Evolutionary conservation across 495 filamentous ascomycete species (phyloP).

Genomic region (Podospora bellae-mahoneyi): DNA sequence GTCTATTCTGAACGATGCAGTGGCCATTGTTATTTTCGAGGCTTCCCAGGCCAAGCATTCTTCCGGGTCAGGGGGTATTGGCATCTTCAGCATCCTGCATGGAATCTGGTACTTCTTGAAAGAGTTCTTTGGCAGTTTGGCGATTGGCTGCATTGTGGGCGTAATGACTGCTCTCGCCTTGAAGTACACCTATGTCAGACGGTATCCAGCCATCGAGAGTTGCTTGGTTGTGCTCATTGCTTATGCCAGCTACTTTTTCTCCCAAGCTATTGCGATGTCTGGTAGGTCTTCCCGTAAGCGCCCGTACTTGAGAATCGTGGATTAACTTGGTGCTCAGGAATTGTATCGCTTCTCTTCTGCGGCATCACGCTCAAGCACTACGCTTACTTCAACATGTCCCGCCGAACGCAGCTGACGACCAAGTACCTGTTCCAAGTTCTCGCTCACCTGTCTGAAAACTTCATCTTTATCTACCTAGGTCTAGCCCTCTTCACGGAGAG

Average conservation of each 20-base stretch:
- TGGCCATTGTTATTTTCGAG: slow-evolving; percentile 97
- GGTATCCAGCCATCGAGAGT: slow-evolving; percentile 94
- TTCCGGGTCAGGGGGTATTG: slow-evolving; percentile 57
- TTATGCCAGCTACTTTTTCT: slow-evolving; percentile 95
- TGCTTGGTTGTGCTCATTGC: slow-evolving; percentile 90
- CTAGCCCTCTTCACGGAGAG: slow-evolving; percentile 89
- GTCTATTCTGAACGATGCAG: slow-evolving; percentile 95
- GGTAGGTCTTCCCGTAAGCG: slow-evolving; percentile 47
- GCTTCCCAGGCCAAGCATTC: slow-evolving; percentile 80
- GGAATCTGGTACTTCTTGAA: slow-evolving; percentile 91
- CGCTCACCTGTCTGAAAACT: slow-evolving; percentile 95
- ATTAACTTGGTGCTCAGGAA: slow-evolving; percentile 57
- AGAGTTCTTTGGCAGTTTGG: slow-evolving; percentile 90
- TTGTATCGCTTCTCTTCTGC: slow-evolving; percentile 94
- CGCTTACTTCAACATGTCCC: slow-evolving; percentile 99
- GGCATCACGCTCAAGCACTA: slow-evolving; percentile 98
- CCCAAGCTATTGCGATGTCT: slow-evolving; percentile 89
- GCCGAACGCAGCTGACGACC: slow-evolving; percentile 92
- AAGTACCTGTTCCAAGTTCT: slow-evolving; percentile 97
- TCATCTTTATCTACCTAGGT: slow-evolving; percentile 98
- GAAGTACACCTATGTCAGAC: slow-evolving; percentile 88
- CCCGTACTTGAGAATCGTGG: slow-evolving; percentile 15
- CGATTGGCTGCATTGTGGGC: slow-evolving; percentile 83
- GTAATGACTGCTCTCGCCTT: slow-evolving; percentile 80
- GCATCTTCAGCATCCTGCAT: slow-evolving; percentile 75